Conservation (phyloP, 2,329 filamentous ascomycete species). For the Aspergillus texensis region DNA sequence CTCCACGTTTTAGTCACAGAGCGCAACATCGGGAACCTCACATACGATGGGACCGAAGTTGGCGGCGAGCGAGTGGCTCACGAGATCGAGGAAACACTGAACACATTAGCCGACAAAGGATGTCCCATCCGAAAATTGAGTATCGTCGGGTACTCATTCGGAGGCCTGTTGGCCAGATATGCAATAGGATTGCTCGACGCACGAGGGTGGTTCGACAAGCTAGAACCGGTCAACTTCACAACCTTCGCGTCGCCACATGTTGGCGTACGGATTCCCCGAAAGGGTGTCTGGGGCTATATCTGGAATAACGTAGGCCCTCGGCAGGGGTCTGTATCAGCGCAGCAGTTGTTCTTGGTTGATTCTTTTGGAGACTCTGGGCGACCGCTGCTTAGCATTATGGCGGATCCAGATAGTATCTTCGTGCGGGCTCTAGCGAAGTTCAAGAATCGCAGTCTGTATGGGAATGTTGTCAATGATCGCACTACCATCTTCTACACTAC, state of each 20-base stretch:
- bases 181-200: slow-evolving; percentile 81
- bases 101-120: slow-evolving; percentile 60
- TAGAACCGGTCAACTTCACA: slow-evolving; percentile 89
- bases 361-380: slow-evolving; percentile 79
- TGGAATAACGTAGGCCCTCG: slow-evolving; percentile 85
- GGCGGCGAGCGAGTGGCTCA: slow-evolving; percentile 67
- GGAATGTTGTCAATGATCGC: slow-evolving; percentile 84
- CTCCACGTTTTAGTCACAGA: slow-evolving; percentile 61
- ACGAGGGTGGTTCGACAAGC: slow-evolving; percentile 74
- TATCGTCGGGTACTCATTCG: slow-evolving; percentile 85
- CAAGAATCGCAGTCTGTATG: slow-evolving; percentile 75
- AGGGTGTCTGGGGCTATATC: slow-evolving; percentile 66
- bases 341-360: slow-evolving; percentile 86
- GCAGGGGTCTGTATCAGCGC: slow-evolving; percentile 78
- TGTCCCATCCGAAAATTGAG: slow-evolving; percentile 79
- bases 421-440: slow-evolving; percentile 77
- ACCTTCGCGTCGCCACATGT: slow-evolving; percentile 87
- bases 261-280: slow-evolving; percentile 71
- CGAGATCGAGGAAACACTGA: slow-evolving; percentile 64
- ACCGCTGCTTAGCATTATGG: slow-evolving; percentile 77
- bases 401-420: slow-evolving; percentile 84
- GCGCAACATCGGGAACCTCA: slow-evolving; percentile 60
- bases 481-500: slow-evolving; percentile 84
- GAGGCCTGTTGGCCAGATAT: slow-evolving; percentile 84
- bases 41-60: slow-evolving; percentile 68